Conservation (phyloP, 805 yeast species). For the Candida golubevii region DNA sequence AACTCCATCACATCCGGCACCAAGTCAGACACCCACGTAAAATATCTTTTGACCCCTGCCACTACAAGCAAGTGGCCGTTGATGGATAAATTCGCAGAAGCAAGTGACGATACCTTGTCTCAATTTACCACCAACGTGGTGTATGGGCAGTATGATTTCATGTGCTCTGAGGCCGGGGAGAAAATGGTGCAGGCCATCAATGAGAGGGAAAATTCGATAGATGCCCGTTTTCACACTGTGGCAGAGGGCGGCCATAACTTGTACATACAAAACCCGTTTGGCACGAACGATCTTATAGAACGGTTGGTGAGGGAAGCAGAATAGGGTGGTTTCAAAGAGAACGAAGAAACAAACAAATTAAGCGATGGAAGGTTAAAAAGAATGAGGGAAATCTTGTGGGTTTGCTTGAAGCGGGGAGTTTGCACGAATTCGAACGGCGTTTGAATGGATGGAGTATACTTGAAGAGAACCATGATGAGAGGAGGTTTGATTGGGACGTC, state of each 20-base stretch:
- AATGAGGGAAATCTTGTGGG: no score
- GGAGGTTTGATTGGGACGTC: no score
- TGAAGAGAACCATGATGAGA: no score
- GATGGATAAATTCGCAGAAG: slow-evolving; percentile 45
- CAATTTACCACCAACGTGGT: slow-evolving; percentile 40
- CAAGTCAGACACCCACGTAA: slow-evolving; percentile 39
- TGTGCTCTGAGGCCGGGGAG: slow-evolving; percentile 56
- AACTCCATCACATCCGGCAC: slow-evolving; percentile 38
- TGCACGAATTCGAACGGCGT: no score
- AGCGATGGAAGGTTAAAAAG: no score
- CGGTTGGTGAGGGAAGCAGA: slow-evolving; percentile 12
- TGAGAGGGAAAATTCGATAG: neutral
- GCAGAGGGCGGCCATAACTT: slow-evolving; percentile 42
- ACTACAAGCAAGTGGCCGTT: slow-evolving; percentile 64
- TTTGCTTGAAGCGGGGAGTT: no score
- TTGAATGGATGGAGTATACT: no score
- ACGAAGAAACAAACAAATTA: no score
- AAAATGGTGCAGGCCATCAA: slow-evolving; percentile 26
- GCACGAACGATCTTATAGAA: slow-evolving; percentile 28
- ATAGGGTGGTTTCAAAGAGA: no score
- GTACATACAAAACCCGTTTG: slow-evolving; percentile 43
- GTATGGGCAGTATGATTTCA: slow-evolving; percentile 74
- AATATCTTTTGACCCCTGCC: slow-evolving; percentile 51
- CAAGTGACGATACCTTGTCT: slow-evolving; percentile 19
- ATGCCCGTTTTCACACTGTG: slow-evolving; percentile 15